Conservation (phyloP, 164 flowering plant species). For the Vitis riparia region DNA sequence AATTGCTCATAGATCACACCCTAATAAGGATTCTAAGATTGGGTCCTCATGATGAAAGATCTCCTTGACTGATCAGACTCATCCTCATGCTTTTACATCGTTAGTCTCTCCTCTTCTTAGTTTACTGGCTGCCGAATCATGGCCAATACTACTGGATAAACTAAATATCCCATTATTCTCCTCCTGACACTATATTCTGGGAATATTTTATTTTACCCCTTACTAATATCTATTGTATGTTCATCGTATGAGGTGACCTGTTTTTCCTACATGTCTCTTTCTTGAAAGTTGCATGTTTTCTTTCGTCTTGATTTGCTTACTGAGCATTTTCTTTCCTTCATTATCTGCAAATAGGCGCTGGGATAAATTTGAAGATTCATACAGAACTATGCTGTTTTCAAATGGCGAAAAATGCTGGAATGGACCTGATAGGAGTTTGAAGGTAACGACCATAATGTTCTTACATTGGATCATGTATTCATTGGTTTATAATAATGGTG, state of each 20-base stretch:
- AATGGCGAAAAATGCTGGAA: conserved; percentile 96
- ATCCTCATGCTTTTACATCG: background rate
- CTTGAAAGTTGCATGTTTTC: background rate
- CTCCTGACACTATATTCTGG: background rate
- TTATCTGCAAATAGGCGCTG: conserved; percentile 49
- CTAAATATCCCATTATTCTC: background rate
- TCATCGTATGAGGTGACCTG: background rate
- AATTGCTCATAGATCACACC: too few relatives aligned
- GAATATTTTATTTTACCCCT: background rate
- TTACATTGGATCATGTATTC: background rate
- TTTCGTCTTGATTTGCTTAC: background rate
- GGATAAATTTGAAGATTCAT: conserved; percentile 92
- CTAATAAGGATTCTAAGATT: too few relatives aligned
- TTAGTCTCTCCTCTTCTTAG: background rate
- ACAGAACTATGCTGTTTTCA: conserved; percentile 64
- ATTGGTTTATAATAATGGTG: too few relatives aligned
- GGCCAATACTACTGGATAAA: background rate
- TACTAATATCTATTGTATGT: background rate
- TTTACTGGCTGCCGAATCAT: background rate
- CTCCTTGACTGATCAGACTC: background rate
- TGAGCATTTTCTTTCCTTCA: background rate
- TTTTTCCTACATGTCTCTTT: background rate
- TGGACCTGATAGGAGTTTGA: conserved; percentile 96
- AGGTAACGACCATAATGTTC: conserved; percentile 45
- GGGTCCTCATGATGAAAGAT: too few relatives aligned